A percentile compares a stretch with the other conserved stretches of the same genome.
Evolutionary conservation across 345 rosid species (phyloP).

Genomic region (Camelina sativa): DNA sequence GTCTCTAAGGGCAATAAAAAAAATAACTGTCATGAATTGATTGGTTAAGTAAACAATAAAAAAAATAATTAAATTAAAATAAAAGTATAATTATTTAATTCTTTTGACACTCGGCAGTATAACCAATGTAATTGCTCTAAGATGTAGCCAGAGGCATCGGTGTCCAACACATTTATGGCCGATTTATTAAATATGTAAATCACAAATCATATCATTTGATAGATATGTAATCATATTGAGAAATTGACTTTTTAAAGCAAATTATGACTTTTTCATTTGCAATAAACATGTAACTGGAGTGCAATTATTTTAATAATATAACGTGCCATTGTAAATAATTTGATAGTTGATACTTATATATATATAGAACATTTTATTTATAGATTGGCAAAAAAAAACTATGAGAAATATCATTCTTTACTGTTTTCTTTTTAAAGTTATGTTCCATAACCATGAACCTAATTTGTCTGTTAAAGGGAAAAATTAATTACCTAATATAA

Average conservation of each 20-base stretch:
- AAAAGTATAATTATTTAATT: no score
- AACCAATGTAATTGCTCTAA: no score
- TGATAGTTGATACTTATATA: neutral
- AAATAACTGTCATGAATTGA: no score
- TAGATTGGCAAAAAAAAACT: neutral
- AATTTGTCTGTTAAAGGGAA: neutral
- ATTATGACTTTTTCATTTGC: neutral
- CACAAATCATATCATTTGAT: neutral
- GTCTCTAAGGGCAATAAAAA: no score
- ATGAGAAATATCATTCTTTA: neutral
- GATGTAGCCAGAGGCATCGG: neutral
- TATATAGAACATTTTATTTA: neutral
- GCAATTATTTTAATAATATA: neutral
- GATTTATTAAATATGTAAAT: constrained; percentile 1
- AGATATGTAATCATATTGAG: neutral
- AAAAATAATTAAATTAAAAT: no score
- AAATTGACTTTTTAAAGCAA: neutral
- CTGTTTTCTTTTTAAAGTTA: neutral
- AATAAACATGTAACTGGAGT: neutral
- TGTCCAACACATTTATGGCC: constrained; percentile 1
- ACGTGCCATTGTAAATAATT: neutral
- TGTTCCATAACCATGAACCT: neutral
- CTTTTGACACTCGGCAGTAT: no score
- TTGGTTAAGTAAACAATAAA: no score
- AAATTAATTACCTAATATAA: neutral